Base-by-base conservation (phyloP, 2,329 filamentous ascomycete genomes). In the Diplodia sapinea region DNA sequence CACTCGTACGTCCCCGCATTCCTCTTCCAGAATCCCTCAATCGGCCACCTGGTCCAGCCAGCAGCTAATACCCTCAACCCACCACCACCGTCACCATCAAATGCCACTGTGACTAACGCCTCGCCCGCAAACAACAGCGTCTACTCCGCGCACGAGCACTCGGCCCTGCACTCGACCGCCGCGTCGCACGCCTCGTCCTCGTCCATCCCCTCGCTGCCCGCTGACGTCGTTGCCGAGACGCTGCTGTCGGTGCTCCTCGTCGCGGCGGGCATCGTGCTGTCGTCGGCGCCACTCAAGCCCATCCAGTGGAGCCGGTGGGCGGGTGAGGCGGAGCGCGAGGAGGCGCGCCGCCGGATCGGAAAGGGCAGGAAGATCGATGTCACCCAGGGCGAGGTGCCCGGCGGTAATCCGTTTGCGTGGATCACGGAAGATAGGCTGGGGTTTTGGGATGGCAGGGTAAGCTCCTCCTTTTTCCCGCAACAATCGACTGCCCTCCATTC, bases 71-170 rank as follows among this genome's bases (percentile, higher is more conserved):
- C 50, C 29, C 3, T 17, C 50, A 17, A 31, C 40, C 23, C 51
- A 33, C 17, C 20, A 38, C 51, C 20, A 26, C 33, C 50, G 33
- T 43, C 23, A 13, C 17, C 29, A 36, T 36, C 33, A 11, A 36
- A 36, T 9, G 11, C 11, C 17, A 3, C 5, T 33, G 11, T 43
- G 26, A 15, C 64, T 61, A 62, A 68, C 47, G 12, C 40, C 1
- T 33, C 31, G 54, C 56, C 54, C 62, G 66, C 43, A 20, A 56
- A 36, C 40, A 65, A 47, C 77, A 99, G 95, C 71, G 96, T 94
- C 81, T 99, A 98, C 81, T 99, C 95, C 63, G 93, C 94, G 56
- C 91, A 97, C 80, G 95, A 99, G 82, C 92, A 97, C 81, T 91
- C 92, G 7, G 85, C 89, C 26, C 86, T 96, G 61, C 87, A 89